Percentiles rank a stretch among this genome's conserved stretches.
These are phyloP conservation scores for Fusarium sp. DNA, from an alignment of 2,329 filamentous ascomycete species.

Conservation along the genomic window DNA sequence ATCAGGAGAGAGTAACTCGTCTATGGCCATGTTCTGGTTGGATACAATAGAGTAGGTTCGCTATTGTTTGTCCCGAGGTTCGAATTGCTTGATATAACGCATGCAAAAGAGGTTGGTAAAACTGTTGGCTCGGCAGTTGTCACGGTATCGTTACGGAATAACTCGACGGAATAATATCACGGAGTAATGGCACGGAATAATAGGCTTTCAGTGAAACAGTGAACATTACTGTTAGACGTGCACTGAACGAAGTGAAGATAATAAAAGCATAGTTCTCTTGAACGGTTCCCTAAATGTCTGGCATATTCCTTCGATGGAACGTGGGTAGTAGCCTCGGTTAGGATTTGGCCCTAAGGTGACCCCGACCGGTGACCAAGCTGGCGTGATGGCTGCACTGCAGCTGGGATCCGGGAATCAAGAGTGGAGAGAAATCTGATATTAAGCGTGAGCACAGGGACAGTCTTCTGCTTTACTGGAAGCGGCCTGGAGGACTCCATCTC, in stretches of 20 bases:
- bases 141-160: neutral
- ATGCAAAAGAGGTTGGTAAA: no score
- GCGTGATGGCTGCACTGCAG: neutral
- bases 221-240: fast-evolving
- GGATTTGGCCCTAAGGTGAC: neutral
- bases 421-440: neutral
- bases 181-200: neutral
- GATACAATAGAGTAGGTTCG: neutral
- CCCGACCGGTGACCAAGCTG: neutral
- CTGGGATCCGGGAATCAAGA: neutral
- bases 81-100: no score
- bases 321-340: neutral
- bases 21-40: neutral
- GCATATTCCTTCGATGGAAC: neutral
- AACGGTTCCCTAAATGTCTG: neutral
- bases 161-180: neutral
- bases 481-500: no score
- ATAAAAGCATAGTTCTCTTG: neutral
- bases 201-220: neutral
- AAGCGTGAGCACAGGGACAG: no score
- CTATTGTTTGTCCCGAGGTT: neutral
- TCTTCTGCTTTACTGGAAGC: no score
- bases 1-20: neutral
- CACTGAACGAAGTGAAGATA: neutral
- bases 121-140: neutral